These are phyloP conservation scores for Pterocarpus santalinus DNA, from an alignment of 306 rosid species.

Conservation along the genomic window DNA sequence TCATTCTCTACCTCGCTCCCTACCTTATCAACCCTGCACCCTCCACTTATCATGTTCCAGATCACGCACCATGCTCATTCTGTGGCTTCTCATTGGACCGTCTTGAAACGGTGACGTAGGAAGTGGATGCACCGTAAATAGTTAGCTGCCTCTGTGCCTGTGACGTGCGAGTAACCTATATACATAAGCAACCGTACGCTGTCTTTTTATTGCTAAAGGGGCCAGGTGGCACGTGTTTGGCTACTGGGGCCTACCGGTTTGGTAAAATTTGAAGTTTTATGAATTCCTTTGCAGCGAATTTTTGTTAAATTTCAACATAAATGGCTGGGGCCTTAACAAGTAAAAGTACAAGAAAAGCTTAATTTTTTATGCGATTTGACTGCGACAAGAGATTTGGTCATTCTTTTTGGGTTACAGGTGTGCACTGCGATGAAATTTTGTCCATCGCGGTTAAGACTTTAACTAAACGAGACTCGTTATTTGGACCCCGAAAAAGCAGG, in stretches of 20 bases:
- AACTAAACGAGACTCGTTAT: no score
- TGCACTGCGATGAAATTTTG: constrained; percentile 5
- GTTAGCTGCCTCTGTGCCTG: neutral
- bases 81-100: constrained; percentile 5
- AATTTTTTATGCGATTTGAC: constrained; percentile 15
- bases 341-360: constrained; percentile 21
- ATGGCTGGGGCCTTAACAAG: neutral
- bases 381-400: neutral
- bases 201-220: constrained; percentile 31
- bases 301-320: neutral
- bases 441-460: constrained; percentile 7
- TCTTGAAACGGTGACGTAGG: neutral
- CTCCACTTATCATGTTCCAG: neutral
- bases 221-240: constrained; percentile 51
- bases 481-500: no score
- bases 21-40: neutral
- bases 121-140: neutral
- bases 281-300: neutral
- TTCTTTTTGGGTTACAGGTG: neutral
- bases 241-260: constrained; percentile 38
- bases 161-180: constrained; percentile 49
- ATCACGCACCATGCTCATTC: neutral
- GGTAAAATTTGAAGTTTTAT: constrained; percentile 47
- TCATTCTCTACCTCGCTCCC: neutral
- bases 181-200: constrained; percentile 44